Percentiles rank a stretch among this genome's conserved stretches.
phyloP scores from a whole-genome alignment of 202 grass and related monocot genomes.

The Hordeum pubiflorum region DNA sequence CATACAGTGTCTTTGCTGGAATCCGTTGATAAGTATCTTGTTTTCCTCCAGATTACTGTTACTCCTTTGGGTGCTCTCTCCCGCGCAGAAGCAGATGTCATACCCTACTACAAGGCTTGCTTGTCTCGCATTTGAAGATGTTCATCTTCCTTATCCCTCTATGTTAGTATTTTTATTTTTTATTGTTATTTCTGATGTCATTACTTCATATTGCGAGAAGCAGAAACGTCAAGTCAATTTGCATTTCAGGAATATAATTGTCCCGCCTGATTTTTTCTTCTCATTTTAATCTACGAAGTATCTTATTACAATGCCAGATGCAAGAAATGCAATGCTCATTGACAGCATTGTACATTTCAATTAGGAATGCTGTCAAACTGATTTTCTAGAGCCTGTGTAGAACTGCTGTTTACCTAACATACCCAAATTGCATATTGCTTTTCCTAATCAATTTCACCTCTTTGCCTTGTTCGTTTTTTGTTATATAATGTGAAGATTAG shows the following conservation, averaged over 20 bases:
- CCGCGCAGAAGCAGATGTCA: slow-evolving; percentile 46
- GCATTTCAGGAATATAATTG: background rate
- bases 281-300: background rate
- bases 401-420: background rate
- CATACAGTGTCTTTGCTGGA: slow-evolving; percentile 8
- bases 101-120: slow-evolving; percentile 65
- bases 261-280: slow-evolving; percentile 9
- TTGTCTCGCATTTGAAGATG: slow-evolving; percentile 31
- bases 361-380: background rate
- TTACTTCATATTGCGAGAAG: background rate
- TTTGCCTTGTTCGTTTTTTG: background rate
- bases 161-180: background rate
- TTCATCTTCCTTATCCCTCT: background rate
- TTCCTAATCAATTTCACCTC: background rate
- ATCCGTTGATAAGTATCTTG: slow-evolving; percentile 16
- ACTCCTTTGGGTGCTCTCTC: slow-evolving; percentile 71
- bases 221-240: background rate
- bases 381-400: background rate
- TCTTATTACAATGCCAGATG: background rate
- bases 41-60: slow-evolving; percentile 78
- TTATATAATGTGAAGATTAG: background rate
- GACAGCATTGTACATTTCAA: background rate
- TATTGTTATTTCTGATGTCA: background rate
- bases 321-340: background rate
- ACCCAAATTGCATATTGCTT: background rate